A percentile compares a stretch with the other conserved stretches of the same genome.
phyloP scores from a whole-genome alignment of 2,329 filamentous ascomycete species.

The Fusarium sp. region DNA sequence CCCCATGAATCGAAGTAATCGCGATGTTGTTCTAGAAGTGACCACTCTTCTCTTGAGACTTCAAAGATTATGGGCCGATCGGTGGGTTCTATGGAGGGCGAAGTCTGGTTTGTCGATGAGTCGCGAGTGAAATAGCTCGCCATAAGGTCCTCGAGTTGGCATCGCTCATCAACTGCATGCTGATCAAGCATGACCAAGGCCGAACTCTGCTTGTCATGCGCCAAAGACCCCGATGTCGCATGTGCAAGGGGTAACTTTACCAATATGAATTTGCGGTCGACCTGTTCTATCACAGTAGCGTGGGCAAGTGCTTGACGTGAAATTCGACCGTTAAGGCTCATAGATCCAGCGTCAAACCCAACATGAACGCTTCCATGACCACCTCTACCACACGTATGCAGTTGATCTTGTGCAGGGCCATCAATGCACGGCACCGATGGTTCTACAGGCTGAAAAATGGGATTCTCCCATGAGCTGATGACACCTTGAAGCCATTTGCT shows the following conservation, averaged over 20 bases:
- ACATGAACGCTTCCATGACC: slow-evolving; percentile 32
- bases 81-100: slow-evolving; percentile 54
- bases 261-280: slow-evolving; percentile 92
- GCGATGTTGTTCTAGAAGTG: slow-evolving; percentile 66
- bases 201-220: slow-evolving; percentile 52
- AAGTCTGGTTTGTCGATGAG: neutral
- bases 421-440: slow-evolving; percentile 58
- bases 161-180: slow-evolving; percentile 92
- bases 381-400: neutral
- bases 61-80: slow-evolving; percentile 73
- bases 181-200: slow-evolving; percentile 86
- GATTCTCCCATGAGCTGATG: slow-evolving; percentile 78
- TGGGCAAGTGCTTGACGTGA: slow-evolving; percentile 70
- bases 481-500: slow-evolving; percentile 71
- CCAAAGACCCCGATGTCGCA: neutral
- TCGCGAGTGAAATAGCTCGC: slow-evolving; percentile 58
- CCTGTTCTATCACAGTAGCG: slow-evolving; percentile 80
- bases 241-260: slow-evolving; percentile 63
- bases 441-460: slow-evolving; percentile 72
- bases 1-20: slow-evolving; percentile 80
- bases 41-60: slow-evolving; percentile 69
- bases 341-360: slow-evolving; percentile 48
- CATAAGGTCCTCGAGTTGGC: slow-evolving; percentile 81
- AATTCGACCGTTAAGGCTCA: slow-evolving; percentile 60
- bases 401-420: slow-evolving; percentile 6